A percentile compares a stretch with the other conserved stretches of the same genome.
Conservation (phyloP, 2,329 filamentous ascomycete species). For the Trematosphaeria pertusa region DNA sequence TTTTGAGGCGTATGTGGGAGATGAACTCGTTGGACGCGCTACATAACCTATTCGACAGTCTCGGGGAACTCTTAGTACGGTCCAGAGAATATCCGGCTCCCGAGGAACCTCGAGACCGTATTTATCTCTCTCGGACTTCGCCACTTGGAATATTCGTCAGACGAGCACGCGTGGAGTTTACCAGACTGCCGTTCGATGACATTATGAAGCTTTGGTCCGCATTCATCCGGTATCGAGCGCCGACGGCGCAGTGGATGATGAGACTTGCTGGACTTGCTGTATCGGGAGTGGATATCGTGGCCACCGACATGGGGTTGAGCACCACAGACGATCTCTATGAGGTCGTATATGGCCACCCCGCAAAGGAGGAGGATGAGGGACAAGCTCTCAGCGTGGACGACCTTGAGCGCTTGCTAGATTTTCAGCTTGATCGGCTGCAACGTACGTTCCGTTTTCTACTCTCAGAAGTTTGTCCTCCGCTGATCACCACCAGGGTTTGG, state of each 20-base stretch:
- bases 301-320: constrained; percentile 66
- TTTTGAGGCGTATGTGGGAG: constrained; percentile 81
- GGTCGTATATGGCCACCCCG: constrained; percentile 59
- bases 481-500: constrained; percentile 66
- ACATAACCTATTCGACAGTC: constrained; percentile 74
- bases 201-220: constrained; percentile 79
- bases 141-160: constrained; percentile 84
- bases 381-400: constrained; percentile 75
- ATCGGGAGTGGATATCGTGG: constrained; percentile 64
- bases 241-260: constrained; percentile 70
- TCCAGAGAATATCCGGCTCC: constrained; percentile 27
- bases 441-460: too few relatives aligned
- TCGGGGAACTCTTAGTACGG: constrained; percentile 65
- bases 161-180: constrained; percentile 79
- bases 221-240: constrained; percentile 81
- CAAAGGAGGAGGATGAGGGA: constrained; percentile 47
- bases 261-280: constrained; percentile 37
- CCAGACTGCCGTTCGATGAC: constrained; percentile 80
- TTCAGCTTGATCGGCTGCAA: constrained; percentile 88
- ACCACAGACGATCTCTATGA: constrained; percentile 55
- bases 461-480: too few relatives aligned
- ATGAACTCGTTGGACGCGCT: constrained; percentile 83
- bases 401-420: constrained; percentile 80
- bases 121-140: constrained; percentile 74
- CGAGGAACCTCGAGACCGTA: constrained; percentile 44